Base-by-base conservation (phyloP, 768 basidiomycete genomes). In the Bullera alba region DNA sequence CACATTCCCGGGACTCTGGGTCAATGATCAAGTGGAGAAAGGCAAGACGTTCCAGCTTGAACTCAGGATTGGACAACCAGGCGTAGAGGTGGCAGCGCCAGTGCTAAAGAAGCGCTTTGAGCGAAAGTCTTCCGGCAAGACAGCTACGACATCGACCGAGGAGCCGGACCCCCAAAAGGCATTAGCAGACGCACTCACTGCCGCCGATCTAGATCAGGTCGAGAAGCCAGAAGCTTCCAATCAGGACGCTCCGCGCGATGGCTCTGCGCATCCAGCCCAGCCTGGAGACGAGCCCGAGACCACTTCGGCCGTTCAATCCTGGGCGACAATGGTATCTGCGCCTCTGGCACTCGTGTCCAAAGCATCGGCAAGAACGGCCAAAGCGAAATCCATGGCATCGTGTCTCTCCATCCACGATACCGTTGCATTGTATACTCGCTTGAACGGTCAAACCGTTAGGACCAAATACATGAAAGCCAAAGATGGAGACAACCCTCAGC, bases 401-500 rank as follows among this genome's bases (percentile, higher is more conserved):
- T 92, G 89, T 76, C 89, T 95, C 71, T 79, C 89, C 48, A 85
- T 84, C 25, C 85, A 86, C 42, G 86, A 87, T 19, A 85, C 88
- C 29, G 87, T 96, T 44, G 87, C 88, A 46, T 80, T 96, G 41
- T 93, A 91, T 79, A 90, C 91, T 72, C 85, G 91, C 65, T 89
- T 96, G 79, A 91, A 93, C 74, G 87, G 87, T 14, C 91, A 96
- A 75, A 90, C 91, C 32, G 90, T 93, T 53, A 84, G 91, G 67
- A 95, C 91, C 50, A 93, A 93, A 77, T 96, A 92, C 73, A 90
- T 96, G 87, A 87, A 86, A 48, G 84, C 92, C 69, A 88, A 92
- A 60, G 75, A n/a, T 12, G 46, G 41, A 16, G 58, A 53, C n/a
- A 42, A 22, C 19, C 41, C 58, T 7, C 28, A 32, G 14, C 42